Evolutionary conservation across 306 rosid species (phyloP).

Genomic region (Vigna reflexopilosa): DNA sequence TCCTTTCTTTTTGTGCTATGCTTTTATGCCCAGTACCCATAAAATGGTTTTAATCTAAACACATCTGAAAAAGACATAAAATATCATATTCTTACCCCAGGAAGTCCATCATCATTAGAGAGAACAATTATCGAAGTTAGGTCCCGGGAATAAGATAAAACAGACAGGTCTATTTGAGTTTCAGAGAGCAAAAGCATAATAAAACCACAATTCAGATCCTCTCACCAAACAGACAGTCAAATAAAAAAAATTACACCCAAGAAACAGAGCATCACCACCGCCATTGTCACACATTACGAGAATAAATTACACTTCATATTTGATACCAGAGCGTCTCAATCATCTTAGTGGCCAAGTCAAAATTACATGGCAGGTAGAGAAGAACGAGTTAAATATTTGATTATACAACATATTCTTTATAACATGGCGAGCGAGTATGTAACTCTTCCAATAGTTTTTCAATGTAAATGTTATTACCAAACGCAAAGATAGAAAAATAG

Average conservation of each 20-base stretch:
- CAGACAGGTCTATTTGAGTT: neutral
- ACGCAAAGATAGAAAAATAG: constrained; percentile 3
- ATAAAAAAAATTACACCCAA: neutral
- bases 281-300: constrained; percentile 46
- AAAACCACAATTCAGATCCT: neutral
- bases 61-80: too few species aligned
- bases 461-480: constrained; percentile 21
- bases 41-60: too few species aligned
- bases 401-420: neutral
- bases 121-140: too few species aligned
- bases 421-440: constrained; percentile 22
- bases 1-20: too few species aligned
- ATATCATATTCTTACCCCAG: too few species aligned
- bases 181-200: neutral
- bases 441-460: constrained; percentile 14
- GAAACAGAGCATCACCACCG: constrained; percentile 39
- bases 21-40: too few species aligned
- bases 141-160: too few species aligned
- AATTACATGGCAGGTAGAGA: constrained; percentile 21
- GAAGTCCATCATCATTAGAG: too few species aligned
- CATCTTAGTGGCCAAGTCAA: neutral
- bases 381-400: neutral
- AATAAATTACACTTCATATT: neutral
- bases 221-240: constrained; percentile 17
- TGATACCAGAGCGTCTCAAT: too few species aligned